A percentile compares a stretch with the other conserved stretches of the same genome.
Evolutionary conservation across 2,329 filamentous ascomycete genomes (phyloP).

Genomic region (Cladosporium sp.): DNA sequence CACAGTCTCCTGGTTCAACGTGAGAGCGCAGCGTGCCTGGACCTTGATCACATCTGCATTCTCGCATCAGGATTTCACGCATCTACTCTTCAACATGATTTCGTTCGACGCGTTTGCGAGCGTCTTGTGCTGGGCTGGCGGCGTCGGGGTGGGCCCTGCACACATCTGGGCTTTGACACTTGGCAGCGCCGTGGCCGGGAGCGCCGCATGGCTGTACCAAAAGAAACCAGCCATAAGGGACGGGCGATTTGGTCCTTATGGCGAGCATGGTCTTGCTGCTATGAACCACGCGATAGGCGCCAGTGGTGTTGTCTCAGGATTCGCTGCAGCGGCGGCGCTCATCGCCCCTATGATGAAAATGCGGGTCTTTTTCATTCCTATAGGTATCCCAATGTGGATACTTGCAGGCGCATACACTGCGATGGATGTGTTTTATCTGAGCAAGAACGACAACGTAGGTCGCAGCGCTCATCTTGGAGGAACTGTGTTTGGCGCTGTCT

Average conservation of each 20-base stretch:
- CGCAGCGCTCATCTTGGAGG: constrained; percentile 47
- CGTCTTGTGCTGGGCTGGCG: constrained; percentile 29
- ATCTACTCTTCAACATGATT: constrained; percentile 42
- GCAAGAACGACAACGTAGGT: constrained; percentile 25
- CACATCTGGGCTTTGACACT: constrained; percentile 23
- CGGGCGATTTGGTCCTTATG: background rate
- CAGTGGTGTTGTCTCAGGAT: constrained; percentile 39
- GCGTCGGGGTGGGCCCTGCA: constrained; percentile 19
- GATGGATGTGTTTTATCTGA: constrained; percentile 38
- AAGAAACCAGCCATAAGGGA: background rate
- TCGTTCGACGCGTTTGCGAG: constrained; percentile 35
- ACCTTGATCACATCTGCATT: constrained; percentile 39
- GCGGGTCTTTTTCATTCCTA: constrained; percentile 33
- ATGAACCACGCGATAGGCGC: constrained; percentile 28
- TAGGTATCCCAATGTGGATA: constrained; percentile 39
- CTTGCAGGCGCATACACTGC: constrained; percentile 34
- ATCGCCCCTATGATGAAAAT: constrained; percentile 34
- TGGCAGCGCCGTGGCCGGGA: constrained; percentile 25
- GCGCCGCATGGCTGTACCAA: constrained; percentile 21
- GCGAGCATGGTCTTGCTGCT: background rate
- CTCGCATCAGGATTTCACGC: constrained; percentile 33
- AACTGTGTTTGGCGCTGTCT: constrained; percentile 34
- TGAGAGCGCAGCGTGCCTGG: constrained; percentile 32
- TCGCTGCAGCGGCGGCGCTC: constrained; percentile 37
- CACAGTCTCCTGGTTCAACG: constrained; percentile 27